Conservation (phyloP, 2,329 filamentous ascomycete species). For the Fusarium vanettenii region DNA sequence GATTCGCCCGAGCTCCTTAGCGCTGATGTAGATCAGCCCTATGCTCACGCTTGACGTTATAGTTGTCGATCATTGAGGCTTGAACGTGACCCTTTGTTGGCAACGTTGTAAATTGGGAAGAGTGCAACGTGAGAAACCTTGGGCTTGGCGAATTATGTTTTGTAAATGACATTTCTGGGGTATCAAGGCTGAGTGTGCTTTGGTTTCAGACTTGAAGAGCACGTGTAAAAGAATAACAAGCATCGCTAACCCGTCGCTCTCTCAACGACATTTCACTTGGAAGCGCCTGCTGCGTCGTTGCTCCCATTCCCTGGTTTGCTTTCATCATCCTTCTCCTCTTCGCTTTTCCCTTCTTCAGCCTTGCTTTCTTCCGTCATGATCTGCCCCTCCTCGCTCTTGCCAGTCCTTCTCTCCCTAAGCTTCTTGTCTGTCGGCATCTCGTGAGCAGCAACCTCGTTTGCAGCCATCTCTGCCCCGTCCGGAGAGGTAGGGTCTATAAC, state of each 20-base stretch:
- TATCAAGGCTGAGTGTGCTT: neutral
- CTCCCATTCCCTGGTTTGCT: neutral
- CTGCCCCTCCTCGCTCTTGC: neutral
- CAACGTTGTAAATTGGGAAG: neutral
- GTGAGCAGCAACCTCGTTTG: slow-evolving; percentile 5
- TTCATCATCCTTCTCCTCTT: neutral
- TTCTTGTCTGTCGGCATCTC: neutral
- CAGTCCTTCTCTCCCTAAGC: neutral
- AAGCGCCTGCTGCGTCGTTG: neutral
- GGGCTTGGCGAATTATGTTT: neutral
- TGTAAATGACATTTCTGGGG: neutral
- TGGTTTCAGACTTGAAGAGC: neutral
- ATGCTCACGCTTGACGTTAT: neutral
- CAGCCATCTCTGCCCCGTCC: neutral
- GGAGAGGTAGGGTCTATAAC: accelerated
- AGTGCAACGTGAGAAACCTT: neutral
- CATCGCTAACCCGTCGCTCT: neutral
- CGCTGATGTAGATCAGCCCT: neutral
- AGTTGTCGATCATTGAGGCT: neutral
- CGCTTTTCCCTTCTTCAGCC: neutral
- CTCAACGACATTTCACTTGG: neutral
- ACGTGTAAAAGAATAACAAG: neutral
- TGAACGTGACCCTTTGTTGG: neutral
- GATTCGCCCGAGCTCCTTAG: neutral
- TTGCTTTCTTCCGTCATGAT: neutral